Evolutionary conservation across 352 stramenopile genomes (phyloP).

Genomic region (Phytophthora hybrid): DNA sequence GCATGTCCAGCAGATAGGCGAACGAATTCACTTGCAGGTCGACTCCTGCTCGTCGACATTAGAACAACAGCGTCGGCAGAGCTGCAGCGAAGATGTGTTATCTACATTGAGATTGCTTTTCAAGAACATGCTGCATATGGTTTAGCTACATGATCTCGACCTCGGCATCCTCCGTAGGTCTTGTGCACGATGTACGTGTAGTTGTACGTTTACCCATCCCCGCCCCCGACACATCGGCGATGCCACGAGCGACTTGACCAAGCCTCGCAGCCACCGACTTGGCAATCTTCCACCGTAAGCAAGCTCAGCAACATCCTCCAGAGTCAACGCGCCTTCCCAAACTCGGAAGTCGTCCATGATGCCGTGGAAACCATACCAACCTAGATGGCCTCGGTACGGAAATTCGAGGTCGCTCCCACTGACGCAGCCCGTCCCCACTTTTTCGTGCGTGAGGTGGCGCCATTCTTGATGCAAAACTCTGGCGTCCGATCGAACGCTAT

Average conservation of each 20-base stretch:
- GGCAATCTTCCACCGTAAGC: conserved; percentile 2
- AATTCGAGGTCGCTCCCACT: conserved; percentile 8
- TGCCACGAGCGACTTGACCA: conserved; percentile 26
- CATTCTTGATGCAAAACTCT: conserved; percentile 24
- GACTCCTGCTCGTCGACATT: conserved; percentile 8
- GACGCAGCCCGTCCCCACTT: conserved; percentile 50
- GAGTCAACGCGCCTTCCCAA: conserved; percentile 26
- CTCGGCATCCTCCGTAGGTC: neutral
- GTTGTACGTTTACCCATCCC: too few species aligned
- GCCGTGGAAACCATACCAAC: conserved; percentile 49
- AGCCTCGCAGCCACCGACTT: neutral
- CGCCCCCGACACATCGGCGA: neutral
- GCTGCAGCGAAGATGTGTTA: too few species aligned
- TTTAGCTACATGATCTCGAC: too few species aligned
- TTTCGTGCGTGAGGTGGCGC: conserved; percentile 26
- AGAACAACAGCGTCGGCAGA: conserved; percentile 17
- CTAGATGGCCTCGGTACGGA: conserved; percentile 8
- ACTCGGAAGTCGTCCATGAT: conserved; percentile 45
- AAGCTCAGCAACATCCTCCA: conserved; percentile 7
- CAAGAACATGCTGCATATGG: too few species aligned
- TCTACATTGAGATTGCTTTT: too few species aligned
- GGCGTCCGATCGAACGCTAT: conserved; percentile 8
- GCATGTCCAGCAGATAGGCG: conserved; percentile 1
- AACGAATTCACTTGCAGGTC: conserved; percentile 10
- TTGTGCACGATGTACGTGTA: too few species aligned